phyloP scores from a whole-genome alignment of 192 early-diverging fungal species.

The Dispira simplex region DNA sequence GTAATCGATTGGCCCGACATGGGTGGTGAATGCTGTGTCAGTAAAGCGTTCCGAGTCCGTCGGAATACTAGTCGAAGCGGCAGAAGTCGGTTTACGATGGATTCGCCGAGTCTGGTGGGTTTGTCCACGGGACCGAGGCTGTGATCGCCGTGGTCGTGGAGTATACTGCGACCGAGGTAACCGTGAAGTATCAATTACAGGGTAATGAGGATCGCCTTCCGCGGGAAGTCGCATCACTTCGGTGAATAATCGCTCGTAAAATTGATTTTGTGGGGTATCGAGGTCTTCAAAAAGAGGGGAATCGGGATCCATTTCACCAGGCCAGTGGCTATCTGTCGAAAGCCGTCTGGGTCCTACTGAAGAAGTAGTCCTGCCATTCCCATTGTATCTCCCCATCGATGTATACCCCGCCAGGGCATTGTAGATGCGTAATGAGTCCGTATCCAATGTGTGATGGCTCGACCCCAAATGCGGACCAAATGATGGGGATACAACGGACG shows the following conservation, averaged over 20 bases:
- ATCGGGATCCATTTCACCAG: not conserved
- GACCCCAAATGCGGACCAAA: not conserved
- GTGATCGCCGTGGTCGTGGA: no score
- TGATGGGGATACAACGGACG: not conserved
- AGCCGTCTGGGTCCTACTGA: not conserved
- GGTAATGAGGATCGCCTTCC: conserved; percentile 17
- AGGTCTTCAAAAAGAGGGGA: not conserved
- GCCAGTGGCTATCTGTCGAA: not conserved
- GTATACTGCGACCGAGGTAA: conserved; percentile 1
- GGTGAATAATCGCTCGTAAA: not conserved
- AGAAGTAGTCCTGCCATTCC: not conserved
- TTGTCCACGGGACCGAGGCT: no score
- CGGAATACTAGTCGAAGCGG: no score
- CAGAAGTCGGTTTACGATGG: no score
- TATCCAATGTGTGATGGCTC: not conserved
- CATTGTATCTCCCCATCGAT: not conserved
- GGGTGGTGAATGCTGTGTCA: no score
- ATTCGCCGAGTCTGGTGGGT: no score
- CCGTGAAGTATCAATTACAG: conserved; percentile 13
- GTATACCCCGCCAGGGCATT: not conserved
- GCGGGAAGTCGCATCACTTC: conserved; percentile 13
- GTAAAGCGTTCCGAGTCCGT: no score
- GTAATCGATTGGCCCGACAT: no score
- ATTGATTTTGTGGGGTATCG: not conserved
- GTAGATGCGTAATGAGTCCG: not conserved